phyloP scores from a whole-genome alignment of 768 basidiomycete genomes.

The Lactarius vividus region DNA sequence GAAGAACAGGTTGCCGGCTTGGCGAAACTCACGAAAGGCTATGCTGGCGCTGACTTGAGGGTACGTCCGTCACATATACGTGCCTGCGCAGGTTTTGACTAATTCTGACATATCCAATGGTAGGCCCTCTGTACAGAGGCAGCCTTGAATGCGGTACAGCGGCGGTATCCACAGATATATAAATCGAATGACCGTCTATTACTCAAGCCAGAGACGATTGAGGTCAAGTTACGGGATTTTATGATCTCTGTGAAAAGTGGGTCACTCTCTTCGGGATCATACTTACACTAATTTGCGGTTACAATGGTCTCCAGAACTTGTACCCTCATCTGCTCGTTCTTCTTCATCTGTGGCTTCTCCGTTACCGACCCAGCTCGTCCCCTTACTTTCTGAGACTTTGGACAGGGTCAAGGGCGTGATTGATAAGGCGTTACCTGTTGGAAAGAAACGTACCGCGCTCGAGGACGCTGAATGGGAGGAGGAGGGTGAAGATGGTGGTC shows the following conservation, averaged over 20 bases:
- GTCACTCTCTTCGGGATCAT: constrained; percentile 32
- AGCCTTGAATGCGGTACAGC: constrained; percentile 91
- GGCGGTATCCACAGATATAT: constrained; percentile 97
- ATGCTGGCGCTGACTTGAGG: constrained; percentile 94
- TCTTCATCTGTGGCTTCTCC: constrained; percentile 82
- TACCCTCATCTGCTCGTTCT: constrained; percentile 93
- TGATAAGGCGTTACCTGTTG: constrained; percentile 70
- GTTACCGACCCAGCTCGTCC: constrained; percentile 79
- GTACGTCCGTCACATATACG: constrained; percentile 45
- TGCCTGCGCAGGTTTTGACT: constrained; percentile 19
- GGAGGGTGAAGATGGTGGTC: constrained; percentile 71
- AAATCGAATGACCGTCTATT: constrained; percentile 82
- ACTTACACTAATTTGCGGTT: constrained; percentile 10
- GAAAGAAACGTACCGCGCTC: constrained; percentile 77
- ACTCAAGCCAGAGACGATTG: constrained; percentile 82
- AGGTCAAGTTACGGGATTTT: constrained; percentile 85
- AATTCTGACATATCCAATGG: constrained; percentile 30
- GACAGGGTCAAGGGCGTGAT: constrained; percentile 71
- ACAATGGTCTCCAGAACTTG: constrained; percentile 58
- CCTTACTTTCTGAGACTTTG: constrained; percentile 67
- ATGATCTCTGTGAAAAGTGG: constrained; percentile 96
- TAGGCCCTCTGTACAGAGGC: constrained; percentile 96
- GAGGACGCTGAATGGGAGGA: constrained; percentile 97
- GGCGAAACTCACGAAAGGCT: constrained; percentile 91
- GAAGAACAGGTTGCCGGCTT: constrained; percentile 58